A percentile compares a stretch with the other conserved stretches of the same genome.
Conservation (phyloP, 2,329 filamentous ascomycete genomes). For the Coleophoma cylindrospora region DNA sequence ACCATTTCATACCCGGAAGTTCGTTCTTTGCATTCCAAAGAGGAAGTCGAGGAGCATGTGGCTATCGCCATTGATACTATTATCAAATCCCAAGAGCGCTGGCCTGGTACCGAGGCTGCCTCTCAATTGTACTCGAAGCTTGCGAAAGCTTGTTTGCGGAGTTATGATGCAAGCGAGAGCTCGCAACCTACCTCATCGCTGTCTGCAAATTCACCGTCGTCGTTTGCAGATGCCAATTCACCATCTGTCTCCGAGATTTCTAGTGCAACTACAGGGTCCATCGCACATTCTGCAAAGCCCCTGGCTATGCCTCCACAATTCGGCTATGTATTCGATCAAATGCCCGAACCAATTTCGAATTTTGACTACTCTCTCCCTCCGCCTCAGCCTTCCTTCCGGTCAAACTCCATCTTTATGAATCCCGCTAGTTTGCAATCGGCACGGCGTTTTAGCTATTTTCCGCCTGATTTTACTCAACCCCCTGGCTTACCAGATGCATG, state of each 20-base stretch:
- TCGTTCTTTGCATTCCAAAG: conserved; percentile 63
- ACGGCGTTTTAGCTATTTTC: conserved; percentile 59
- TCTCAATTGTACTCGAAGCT: conserved; percentile 84
- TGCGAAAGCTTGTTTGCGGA: conserved; percentile 78
- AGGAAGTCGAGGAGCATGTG: conserved; percentile 73
- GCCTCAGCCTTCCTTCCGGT: conserved; percentile 50
- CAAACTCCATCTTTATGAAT: conserved; percentile 61
- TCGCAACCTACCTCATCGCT: conserved; percentile 43
- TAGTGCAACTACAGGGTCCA: conserved; percentile 27
- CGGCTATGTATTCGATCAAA: conserved; percentile 52
- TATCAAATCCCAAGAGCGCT: conserved; percentile 74
- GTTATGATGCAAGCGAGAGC: conserved; percentile 62
- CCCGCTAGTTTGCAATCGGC: conserved; percentile 48
- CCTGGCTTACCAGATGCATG: conserved; percentile 21
- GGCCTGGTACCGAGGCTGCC: conserved; percentile 85
- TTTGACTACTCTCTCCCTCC: conserved; percentile 19
- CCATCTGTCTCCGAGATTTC: conserved; percentile 38
- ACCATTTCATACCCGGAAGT: conserved; percentile 83
- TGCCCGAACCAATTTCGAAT: conserved; percentile 37
- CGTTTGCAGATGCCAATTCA: conserved; percentile 37
- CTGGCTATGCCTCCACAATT: conserved; percentile 44
- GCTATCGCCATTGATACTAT: conserved; percentile 74
- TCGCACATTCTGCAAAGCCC: conserved; percentile 32
- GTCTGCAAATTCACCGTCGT: conserved; percentile 34
- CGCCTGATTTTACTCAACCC: conserved; percentile 42